Percentiles rank a stretch among this genome's conserved stretches.
phyloP scores from a whole-genome alignment of 306 rosid genomes.

The Psophocarpus tetragonolobus region DNA sequence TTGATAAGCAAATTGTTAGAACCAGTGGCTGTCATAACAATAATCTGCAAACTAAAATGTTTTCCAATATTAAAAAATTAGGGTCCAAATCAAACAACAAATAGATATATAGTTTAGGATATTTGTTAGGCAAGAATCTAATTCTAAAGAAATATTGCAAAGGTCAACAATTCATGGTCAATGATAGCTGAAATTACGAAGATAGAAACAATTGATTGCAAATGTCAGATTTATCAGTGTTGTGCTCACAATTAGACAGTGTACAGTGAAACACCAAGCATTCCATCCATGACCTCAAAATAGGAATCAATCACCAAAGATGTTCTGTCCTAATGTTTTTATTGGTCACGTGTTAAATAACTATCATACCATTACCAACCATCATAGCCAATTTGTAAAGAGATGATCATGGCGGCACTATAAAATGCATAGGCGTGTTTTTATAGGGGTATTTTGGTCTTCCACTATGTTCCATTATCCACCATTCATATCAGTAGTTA shows the following conservation, averaged over 20 bases:
- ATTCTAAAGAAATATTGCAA: neutral
- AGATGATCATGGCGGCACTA: no score
- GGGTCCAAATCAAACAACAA: constrained; percentile 7
- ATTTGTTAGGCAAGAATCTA: neutral
- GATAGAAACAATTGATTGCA: neutral
- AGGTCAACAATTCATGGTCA: neutral
- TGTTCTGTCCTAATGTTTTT: neutral
- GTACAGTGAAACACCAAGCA: neutral
- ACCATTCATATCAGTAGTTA: no score
- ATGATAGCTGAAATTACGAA: neutral
- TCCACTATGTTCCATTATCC: no score
- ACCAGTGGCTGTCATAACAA: constrained; percentile 17
- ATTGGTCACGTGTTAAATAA: neutral
- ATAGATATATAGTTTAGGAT: neutral
- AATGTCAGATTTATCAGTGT: neutral
- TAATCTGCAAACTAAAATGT: neutral
- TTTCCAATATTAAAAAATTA: neutral
- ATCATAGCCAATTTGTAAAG: no score
- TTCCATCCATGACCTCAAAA: neutral
- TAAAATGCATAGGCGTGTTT: no score
- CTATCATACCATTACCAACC: no score
- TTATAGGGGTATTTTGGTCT: no score
- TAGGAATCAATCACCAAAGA: neutral
- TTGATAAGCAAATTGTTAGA: constrained; percentile 33
- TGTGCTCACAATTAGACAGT: neutral